A percentile compares a stretch with the other conserved stretches of the same genome.
Conservation (phyloP, 192 early-diverging fungal genomes). For the Umbelopsis sp. region DNA sequence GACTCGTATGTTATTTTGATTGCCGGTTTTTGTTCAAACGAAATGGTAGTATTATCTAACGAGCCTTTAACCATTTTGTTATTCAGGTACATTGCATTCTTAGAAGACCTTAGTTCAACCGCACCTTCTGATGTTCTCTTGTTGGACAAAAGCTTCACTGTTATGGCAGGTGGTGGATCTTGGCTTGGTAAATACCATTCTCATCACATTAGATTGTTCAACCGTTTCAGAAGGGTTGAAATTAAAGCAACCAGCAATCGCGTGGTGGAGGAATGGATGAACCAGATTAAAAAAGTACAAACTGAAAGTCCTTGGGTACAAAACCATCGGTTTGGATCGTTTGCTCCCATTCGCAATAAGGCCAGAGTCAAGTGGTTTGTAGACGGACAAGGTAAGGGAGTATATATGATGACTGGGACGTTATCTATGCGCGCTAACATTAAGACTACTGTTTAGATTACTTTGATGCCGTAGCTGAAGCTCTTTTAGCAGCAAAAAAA, state of each 20-base stretch:
- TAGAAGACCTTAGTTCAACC: constrained; percentile 40
- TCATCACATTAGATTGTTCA: constrained; percentile 58
- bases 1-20: constrained; percentile 45
- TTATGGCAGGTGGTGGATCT: constrained; percentile 6
- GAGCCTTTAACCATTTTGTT: too few relatives aligned
- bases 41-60: too few relatives aligned
- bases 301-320: constrained; percentile 61
- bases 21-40: background rate
- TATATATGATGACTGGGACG: background rate
- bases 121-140: constrained; percentile 52
- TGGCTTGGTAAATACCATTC: constrained; percentile 39
- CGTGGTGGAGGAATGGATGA: constrained; percentile 65
- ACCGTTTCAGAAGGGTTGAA: constrained; percentile 65
- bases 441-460: constrained; percentile 48
- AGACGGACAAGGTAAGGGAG: constrained; percentile 68
- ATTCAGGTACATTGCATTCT: constrained; percentile 51
- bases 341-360: constrained; percentile 71
- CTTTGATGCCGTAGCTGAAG: constrained; percentile 78
- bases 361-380: constrained; percentile 77
- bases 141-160: constrained; percentile 49
- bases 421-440: background rate
- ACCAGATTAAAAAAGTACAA: constrained; percentile 59
- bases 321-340: constrained; percentile 71
- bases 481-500: constrained; percentile 65
- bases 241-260: constrained; percentile 69